Evolutionary conservation across 2,329 filamentous ascomycete genomes (phyloP), one percentile per base, ranked within the genome.

Genomic region (Verticillium zaregamsianum): DNA sequence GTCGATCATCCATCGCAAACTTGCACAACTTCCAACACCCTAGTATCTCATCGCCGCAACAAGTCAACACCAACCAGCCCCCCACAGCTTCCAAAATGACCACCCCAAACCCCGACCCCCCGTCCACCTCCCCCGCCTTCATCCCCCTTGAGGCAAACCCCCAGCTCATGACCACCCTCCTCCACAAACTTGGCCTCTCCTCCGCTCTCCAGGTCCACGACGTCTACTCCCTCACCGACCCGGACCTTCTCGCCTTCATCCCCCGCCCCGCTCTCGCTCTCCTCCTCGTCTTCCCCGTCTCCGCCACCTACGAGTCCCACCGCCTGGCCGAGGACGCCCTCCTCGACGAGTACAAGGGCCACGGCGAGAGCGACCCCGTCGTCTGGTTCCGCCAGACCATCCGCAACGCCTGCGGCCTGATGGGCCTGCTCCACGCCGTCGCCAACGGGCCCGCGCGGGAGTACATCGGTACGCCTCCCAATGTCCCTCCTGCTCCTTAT

Each of bases 371-470:
- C 0, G 92, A 97, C 71, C 89, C 91, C 5, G 91, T 97, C 0
- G 71, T 96, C 8, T 99, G 94, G 95, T 98, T 93, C 82, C 90
- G 87, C 68, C 94, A 98, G 79, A 98, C 93, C 0, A 97, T 98
- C 69, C 86, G 90, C 64, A 96, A 98, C 73, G 92, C 94, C 0
- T 98, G 94, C 74, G 94, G 94, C 0, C 79, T 97, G 55, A 97
- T 97, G 80, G 95, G 91, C 0, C 77, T 98, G 32, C 74, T 98
- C 55, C 95, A 98, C 73, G 90, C 89, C 20, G 86, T 92, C 0
- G 83, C 83, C 55, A 99, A 98, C 74, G 93, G 93, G 0, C 82
- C 83, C 1, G 89, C 91, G 1, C 79, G 84, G 61, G 76, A 78
- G 3, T 84, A 88, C 59, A 84, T 96, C 60, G 75, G 84, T 79